Base-by-base conservation (phyloP, 2,329 filamentous ascomycete species). In the Diaporthe destruens region DNA sequence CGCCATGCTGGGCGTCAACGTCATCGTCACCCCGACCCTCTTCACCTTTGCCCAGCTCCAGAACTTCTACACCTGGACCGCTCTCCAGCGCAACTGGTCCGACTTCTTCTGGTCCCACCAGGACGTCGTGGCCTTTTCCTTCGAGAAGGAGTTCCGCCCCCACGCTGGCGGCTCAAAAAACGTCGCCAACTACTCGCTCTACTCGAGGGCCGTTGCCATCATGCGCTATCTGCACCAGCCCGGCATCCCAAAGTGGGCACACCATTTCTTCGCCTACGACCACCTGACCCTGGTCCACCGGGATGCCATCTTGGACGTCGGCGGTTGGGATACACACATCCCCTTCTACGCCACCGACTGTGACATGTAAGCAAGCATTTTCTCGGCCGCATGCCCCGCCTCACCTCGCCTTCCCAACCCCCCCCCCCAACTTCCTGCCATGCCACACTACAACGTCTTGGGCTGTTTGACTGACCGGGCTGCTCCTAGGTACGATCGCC, bases 81-180 rank as follows among this genome's bases (percentile, higher is more conserved):
- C 84, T 1, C 81, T 85, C 51, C 77, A 83, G 42, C 78, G 82
- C 25, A 77, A 82, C 32, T 88, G 86, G 84, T 79, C 80, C 1
- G 81, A 85, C 76, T 89, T 85, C 78, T 89, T 87, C 78, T 88
- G 86, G 83, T 83, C 81, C 20, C 87, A 88, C 77, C 87, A 87
- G 82, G 87, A 89, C 75, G 82, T 88, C 8, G 81, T 86, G 0
- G 84, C 83, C 2, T 77, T 86, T 1, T 81, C 83, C 0, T 84
- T 84, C 71, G 86, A 88, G 72, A 74, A 78, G 61, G 80, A 82
- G 16, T 79, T 78, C 16, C 75, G 80, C 5, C 77, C 79, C 0
- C 72, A 72, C 4, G 78, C 81, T 14, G 78, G 79, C 44, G 77
- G 83, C 25, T 79, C 78, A 74, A 82, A 79, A 0, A 84, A 85